Evolutionary conservation across 164 flowering plant species (phyloP), one percentile per base, ranked within the genome.

Genomic region (Aristolochia contorta): DNA sequence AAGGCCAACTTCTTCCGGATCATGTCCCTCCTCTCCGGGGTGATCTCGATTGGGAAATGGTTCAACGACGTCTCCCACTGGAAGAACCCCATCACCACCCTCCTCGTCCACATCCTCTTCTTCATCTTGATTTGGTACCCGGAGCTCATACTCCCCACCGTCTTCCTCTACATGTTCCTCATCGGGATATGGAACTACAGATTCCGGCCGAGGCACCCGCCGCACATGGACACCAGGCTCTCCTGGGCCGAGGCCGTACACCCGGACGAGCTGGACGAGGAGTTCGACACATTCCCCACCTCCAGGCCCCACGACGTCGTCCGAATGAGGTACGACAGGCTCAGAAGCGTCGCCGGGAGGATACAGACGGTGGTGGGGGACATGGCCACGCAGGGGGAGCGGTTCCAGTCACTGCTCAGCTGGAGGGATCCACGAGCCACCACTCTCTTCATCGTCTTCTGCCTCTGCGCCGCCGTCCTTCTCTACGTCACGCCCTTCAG

Each of bases 351-450:
- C 0, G 83, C 83, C 14, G 79, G 85, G 22, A 77, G 83, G 67
- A 79, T 81, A 25, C 85, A 81, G 62, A 79, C 86, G 13, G 80
- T 82, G 23, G 82, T 79, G 4, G 86, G 83, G 3, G 86, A 82
- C 72, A 69, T 82, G 18, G 86, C 86, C 16, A 79, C 83, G 43
- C 86, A 82, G 33, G 86, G 86, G 25, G 86, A 82, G 78, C 76
- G 86, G 54, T 46, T 82, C 32, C 82, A 78, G 70, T 72, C 83
- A 20, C 58, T 79, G 66, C 75, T 82, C 8, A 76, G 80, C 56
- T 79, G 86, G 86, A 74, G 86, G 61, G 86, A 82, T 51, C 82
- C 86, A 51, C 72, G 86, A 62, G 86, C 83, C 21, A 79, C 80
- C 12, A 71, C 78, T 56, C 73, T 82, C 4, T 82, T 75, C 77